A percentile compares a stretch with the other conserved stretches of the same genome.
phyloP scores from a whole-genome alignment of 805 yeast genomes.

The Metschnikowia noctiluminum region DNA sequence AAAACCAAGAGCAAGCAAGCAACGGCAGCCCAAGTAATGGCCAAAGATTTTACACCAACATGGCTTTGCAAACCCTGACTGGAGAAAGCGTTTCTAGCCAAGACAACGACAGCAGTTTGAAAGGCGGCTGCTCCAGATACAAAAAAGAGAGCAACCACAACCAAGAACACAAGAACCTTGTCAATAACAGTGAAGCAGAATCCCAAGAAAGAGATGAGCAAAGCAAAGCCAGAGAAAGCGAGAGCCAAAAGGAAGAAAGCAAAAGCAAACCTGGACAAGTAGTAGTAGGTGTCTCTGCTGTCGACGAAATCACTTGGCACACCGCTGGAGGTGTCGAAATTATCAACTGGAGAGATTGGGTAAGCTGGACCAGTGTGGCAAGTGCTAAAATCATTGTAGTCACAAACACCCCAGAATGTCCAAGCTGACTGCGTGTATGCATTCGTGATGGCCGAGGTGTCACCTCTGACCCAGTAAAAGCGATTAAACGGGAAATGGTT shows the following conservation, averaged over 20 bases:
- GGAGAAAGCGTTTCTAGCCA: conserved; percentile 69
- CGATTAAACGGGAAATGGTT: conserved; percentile 33
- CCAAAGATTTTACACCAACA: conserved; percentile 57
- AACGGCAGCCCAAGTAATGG: conserved; percentile 69
- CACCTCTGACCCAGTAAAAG: conserved; percentile 80
- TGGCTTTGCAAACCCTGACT: conserved; percentile 42
- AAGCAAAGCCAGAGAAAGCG: conserved; percentile 60
- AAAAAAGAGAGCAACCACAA: conserved; percentile 50
- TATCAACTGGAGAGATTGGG: conserved; percentile 78
- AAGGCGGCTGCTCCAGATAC: conserved; percentile 61
- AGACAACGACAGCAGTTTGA: conserved; percentile 73
- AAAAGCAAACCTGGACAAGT: conserved; percentile 63
- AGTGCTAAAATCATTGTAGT: conserved; percentile 51
- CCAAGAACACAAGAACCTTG: conserved; percentile 51
- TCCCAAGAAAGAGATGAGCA: conserved; percentile 53
- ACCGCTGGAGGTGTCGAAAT: conserved; percentile 53
- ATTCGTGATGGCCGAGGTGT: conserved; percentile 53
- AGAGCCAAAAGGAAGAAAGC: conserved; percentile 59
- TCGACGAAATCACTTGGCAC: conserved; percentile 54
- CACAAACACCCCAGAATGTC: conserved; percentile 77
- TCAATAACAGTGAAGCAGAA: conserved; percentile 55
- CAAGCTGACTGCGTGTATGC: conserved; percentile 62
- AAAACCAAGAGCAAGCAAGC: conserved; percentile 49
- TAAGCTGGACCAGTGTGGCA: conserved; percentile 65
- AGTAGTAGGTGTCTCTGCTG: conserved; percentile 57